A percentile compares a stretch with the other conserved stretches of the same genome.
Conservation (phyloP, 1,139 yeast species). For the Hyphopichia burtonii region DNA sequence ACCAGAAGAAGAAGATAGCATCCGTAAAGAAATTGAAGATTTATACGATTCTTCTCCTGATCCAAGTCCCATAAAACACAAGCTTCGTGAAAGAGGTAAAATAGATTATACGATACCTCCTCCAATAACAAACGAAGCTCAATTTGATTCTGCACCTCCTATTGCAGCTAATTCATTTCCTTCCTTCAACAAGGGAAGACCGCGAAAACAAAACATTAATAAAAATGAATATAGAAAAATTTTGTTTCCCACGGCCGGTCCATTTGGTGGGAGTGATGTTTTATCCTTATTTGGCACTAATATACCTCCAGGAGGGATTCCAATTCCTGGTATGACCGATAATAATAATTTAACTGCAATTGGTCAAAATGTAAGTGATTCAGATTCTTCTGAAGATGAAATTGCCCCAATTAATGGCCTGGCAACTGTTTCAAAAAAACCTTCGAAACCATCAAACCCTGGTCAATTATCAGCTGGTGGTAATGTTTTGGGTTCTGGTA, state of each 20-base stretch:
- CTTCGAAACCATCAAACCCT: constrained; percentile 14
- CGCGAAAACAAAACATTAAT: constrained; percentile 30
- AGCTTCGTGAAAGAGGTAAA: constrained; percentile 69
- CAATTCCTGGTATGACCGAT: constrained; percentile 36
- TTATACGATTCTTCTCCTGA: constrained; percentile 54
- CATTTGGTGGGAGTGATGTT: constrained; percentile 92
- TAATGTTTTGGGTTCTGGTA: constrained; percentile 10
- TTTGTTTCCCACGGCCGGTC: constrained; percentile 92
- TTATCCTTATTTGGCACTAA: constrained; percentile 71
- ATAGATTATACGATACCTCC: constrained; percentile 88
- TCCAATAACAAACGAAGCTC: constrained; percentile 58
- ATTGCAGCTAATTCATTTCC: constrained; percentile 8
- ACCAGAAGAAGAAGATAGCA: constrained; percentile 35
- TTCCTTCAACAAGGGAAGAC: constrained; percentile 16
- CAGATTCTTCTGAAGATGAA: constrained; percentile 74
- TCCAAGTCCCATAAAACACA: constrained; percentile 54
- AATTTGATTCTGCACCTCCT: constrained; percentile 15
- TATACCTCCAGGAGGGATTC: constrained; percentile 51
- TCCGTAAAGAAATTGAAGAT: constrained; percentile 52
- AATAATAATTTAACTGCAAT: constrained; percentile 45
- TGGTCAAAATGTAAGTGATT: constrained; percentile 50
- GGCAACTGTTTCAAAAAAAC: constrained; percentile 30
- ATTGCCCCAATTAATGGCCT: constrained; percentile 41
- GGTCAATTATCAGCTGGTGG: constrained; percentile 10
- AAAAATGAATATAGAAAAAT: constrained; percentile 56